These are phyloP conservation scores for Pythium rishiriense DNA, from an alignment of 352 stramenopile genomes.

Conservation along the genomic window DNA sequence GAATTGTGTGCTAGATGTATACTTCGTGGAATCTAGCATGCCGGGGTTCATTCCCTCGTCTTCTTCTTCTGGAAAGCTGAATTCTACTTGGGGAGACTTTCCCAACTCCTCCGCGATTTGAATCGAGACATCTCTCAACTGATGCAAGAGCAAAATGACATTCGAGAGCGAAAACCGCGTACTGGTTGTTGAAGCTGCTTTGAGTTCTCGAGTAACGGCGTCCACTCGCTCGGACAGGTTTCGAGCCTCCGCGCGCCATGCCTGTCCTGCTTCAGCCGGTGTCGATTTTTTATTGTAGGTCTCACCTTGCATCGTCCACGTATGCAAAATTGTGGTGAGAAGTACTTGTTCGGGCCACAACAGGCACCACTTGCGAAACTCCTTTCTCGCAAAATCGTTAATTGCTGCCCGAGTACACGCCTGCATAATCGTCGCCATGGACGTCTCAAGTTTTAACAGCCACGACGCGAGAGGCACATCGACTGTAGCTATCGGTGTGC, in stretches of 20 bases:
- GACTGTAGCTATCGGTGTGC: slow-evolving; percentile 47
- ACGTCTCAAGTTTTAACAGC: slow-evolving; percentile 60
- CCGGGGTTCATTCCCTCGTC: not conserved
- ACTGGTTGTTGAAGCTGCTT: slow-evolving; percentile 41
- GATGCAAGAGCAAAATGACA: slow-evolving; percentile 46
- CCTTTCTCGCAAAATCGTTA: slow-evolving; percentile 66
- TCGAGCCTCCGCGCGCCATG: slow-evolving; percentile 36
- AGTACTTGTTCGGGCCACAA: slow-evolving; percentile 80
- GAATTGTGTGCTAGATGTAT: not conserved
- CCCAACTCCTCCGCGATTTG: slow-evolving; percentile 34
- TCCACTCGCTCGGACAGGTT: slow-evolving; percentile 37
- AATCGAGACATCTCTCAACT: slow-evolving; percentile 56
- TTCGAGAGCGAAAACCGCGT: slow-evolving; percentile 40
- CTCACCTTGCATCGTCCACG: slow-evolving; percentile 67
- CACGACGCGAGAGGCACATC: slow-evolving; percentile 42
- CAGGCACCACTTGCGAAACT: slow-evolving; percentile 83
- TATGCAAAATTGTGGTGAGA: slow-evolving; percentile 46
- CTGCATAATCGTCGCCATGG: slow-evolving; percentile 68
- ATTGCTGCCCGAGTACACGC: slow-evolving; percentile 61
- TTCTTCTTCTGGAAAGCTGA: not conserved
- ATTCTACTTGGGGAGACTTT: not conserved
- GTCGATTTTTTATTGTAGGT: slow-evolving; percentile 33
- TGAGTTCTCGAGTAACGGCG: slow-evolving; percentile 50
- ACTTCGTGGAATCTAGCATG: too few species aligned
- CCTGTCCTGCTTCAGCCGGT: slow-evolving; percentile 28